Evolutionary conservation across 2,329 filamentous ascomycete genomes (phyloP), one percentile per base, ranked within the genome.

Genomic region (Aspergillus transmontanensis): DNA sequence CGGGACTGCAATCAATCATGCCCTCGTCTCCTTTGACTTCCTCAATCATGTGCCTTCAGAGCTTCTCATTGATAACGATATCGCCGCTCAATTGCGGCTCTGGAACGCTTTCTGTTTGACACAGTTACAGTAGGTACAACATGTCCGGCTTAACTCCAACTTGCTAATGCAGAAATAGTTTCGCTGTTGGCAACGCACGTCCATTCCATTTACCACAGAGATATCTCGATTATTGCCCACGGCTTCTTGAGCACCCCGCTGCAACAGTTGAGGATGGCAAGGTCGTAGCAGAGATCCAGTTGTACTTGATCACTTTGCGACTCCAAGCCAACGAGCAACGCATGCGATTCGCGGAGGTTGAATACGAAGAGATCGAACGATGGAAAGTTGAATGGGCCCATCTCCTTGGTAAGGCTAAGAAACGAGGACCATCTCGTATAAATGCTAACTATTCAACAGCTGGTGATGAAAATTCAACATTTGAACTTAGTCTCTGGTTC

Each of bases 1-100:
- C 68, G 74, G 74, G 62, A 73, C 75, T 64, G 74, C 74, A 36
- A 74, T 76, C 57, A 75, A 77, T 57, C 75, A 77, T 68, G 74
- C 74, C 5, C 65, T 69, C 10, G 61, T 69, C 19, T 63, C 68
- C 14, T 69, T 70, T 64, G 69, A 69, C 10, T 71, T 69, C 30
- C 63, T 70, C 19, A 67, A 68, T 36, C 60, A 64, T 45, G 50
- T 61, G 23, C 65, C 67, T 9, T 60, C 61, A 26, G 73, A 75
- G 50, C 68, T 63, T 53, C 59, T 70, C 48, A 66, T 73, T 23
- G 66, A 69, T 26, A 72, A 74, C 59, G 72, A 75, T n/a, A 70
- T 71, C 59, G 66, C 75, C 21, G 60, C 68, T 30, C 72, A 74
- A 54, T 62, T 77, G 61, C 73, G 75, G 23, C 54, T 77, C 14